Conservation (phyloP, 768 basidiomycete genomes). For the Phanerochaete sordida region DNA sequence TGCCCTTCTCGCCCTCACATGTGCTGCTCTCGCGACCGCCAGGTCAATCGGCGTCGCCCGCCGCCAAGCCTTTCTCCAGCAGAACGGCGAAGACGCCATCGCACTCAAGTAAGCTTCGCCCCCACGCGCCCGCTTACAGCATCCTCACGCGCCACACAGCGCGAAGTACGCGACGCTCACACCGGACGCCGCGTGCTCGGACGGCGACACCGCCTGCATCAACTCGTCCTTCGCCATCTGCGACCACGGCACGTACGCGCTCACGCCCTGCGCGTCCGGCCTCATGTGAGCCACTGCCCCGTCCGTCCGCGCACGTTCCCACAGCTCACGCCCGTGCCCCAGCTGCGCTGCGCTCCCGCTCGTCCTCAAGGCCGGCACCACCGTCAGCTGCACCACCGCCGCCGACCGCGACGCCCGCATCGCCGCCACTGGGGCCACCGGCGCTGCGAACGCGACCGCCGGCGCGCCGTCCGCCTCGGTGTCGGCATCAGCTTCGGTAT, state of each 20-base stretch:
- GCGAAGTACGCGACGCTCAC: conserved; percentile 46
- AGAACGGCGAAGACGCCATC: conserved; percentile 29
- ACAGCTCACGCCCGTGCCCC: not conserved
- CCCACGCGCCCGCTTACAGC: not conserved
- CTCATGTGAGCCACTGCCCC: conserved; percentile 14
- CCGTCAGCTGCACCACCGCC: conserved; percentile 41
- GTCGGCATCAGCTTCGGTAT: too few species aligned
- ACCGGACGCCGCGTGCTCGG: conserved; percentile 41
- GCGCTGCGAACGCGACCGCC: too few species aligned
- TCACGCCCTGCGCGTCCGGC: conserved; percentile 22
- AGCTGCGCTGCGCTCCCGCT: conserved; percentile 45
- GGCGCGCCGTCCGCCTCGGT: too few species aligned
- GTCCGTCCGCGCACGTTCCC: not conserved
- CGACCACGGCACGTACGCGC: conserved; percentile 39
- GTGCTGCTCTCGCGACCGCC: conserved; percentile 27
- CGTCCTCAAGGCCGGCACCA: conserved; percentile 46
- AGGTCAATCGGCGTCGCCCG: conserved; percentile 12
- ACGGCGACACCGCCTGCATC: conserved; percentile 46
- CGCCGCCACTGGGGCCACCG: conserved; percentile 29
- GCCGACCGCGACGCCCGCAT: conserved; percentile 48
- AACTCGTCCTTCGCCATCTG: conserved; percentile 52
- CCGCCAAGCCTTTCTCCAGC: conserved; percentile 17
- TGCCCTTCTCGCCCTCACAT: conserved; percentile 29
- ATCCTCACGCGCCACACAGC: conserved; percentile 14
- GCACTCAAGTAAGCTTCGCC: conserved; percentile 22